Evolutionary conservation across 345 rosid species (phyloP), one percentile per base, ranked within the genome.

Genomic region (Aegle marmelos): DNA sequence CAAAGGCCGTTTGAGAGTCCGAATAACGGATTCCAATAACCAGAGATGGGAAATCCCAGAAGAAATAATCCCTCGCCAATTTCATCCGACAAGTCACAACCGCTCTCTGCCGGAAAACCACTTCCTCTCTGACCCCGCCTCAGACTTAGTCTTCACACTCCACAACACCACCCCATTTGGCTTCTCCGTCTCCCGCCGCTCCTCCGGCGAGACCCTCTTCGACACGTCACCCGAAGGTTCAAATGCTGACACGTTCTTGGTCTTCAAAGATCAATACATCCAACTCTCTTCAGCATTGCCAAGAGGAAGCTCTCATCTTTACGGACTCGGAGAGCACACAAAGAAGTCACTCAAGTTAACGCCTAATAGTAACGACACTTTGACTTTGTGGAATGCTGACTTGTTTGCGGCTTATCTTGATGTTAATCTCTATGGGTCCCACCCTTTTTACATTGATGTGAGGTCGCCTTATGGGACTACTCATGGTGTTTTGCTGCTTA

Each of bases 401-500:
- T 5, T 27, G 22, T 3, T 6, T 4, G 56, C 72, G 0, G n/a
- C 36, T 9, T 13, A 68, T 68, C 57, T 9, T 7, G 36, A 68
- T 16, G n/a, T 68, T 25, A 68, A 68, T 27, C 72, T 68, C 57
- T 68, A 68, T 7, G 72, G 72, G 2, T 68, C 58, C 17, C 72
- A 68, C 6, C 58, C 72, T 13, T 68, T 68, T 68, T 68, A 68
- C 72, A 68, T 68, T 27, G 72, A 68, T 45, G 34, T 68, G 11
- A 68, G 72, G 48, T 68, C 72, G 34, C 72, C 72, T 2, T 0
- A 68, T 17, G 58, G 72, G 58, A 45, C 34, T 25, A 68, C 72
- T 68, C 72, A 68, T 16, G 58, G 90, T 0, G 90, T 89, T 16
- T 56, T 89, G 81, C 45, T 89, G 27, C 74, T 89, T 33, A 87